These are phyloP conservation scores for Hibiscus trionum DNA, from an alignment of 345 rosid genomes.

Conservation along the genomic window DNA sequence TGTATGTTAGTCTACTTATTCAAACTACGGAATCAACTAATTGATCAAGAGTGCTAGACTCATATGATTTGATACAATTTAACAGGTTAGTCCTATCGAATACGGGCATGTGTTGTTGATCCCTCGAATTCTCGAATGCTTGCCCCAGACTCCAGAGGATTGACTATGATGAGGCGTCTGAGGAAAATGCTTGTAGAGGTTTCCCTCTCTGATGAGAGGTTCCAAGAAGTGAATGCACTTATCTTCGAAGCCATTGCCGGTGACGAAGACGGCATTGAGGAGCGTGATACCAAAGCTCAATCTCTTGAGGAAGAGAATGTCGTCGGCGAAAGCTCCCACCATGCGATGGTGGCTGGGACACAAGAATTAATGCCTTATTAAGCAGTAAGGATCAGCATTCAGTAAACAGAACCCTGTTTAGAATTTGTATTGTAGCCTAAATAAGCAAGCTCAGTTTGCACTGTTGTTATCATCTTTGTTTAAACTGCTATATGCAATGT, in stretches of 20 bases:
- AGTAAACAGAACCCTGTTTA: constrained; percentile 1
- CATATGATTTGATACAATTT: no score
- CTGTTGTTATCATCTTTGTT: background rate
- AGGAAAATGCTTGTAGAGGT: constrained; percentile 88
- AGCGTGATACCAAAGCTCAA: constrained; percentile 17
- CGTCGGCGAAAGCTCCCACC: constrained; percentile 28
- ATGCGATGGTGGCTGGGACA: constrained; percentile 38
- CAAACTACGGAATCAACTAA: no score
- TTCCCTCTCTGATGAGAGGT: constrained; percentile 82
- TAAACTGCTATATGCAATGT: constrained; percentile 4
- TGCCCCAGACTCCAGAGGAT: no score
- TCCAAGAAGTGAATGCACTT: constrained; percentile 57
- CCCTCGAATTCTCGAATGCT: no score
- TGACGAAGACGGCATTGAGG: constrained; percentile 18
- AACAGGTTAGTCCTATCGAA: no score
- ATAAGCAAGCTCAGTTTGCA: constrained; percentile 31
- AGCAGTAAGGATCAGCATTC: constrained; percentile 36
- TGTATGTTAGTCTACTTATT: no score
- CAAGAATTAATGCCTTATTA: constrained; percentile 71
- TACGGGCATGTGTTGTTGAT: no score
- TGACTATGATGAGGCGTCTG: constrained; percentile 47
- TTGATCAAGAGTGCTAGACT: no score
- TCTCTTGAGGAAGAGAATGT: constrained; percentile 19
- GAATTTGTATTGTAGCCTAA: constrained; percentile 13
- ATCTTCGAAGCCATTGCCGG: constrained; percentile 51